Percentiles rank a stretch among this genome's conserved stretches.
Conservation (phyloP, 192 early-diverging fungal species). For the Backusella westeae region DNA sequence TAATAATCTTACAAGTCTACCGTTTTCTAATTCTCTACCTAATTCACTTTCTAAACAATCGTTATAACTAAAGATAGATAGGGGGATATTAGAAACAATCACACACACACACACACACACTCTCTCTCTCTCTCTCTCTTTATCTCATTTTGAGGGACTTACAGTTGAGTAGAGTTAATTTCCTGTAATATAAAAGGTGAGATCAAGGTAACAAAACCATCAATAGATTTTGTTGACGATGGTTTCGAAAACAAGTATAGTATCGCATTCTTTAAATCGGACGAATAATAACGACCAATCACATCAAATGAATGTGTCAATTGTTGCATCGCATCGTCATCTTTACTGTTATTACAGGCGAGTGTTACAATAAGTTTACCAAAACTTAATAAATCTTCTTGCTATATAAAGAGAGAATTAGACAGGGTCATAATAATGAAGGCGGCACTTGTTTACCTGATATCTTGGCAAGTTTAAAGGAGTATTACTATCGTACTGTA, state of each 20-base stretch:
- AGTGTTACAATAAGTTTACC: slow-evolving; percentile 76
- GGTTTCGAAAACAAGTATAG: slow-evolving; percentile 76
- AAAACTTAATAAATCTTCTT: slow-evolving; percentile 79
- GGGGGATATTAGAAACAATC: neutral
- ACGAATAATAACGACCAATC: slow-evolving; percentile 67
- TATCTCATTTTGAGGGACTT: neutral
- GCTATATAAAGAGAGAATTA: slow-evolving; percentile 37
- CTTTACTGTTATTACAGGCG: slow-evolving; percentile 45
- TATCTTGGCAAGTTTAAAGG: slow-evolving; percentile 43
- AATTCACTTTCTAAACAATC: slow-evolving; percentile 82
- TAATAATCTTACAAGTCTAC: slow-evolving; percentile 82
- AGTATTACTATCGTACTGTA: slow-evolving; percentile 67
- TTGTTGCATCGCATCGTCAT: neutral
- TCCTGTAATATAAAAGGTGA: slow-evolving; percentile 71
- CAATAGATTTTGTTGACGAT: slow-evolving; percentile 65
- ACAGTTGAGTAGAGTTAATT: slow-evolving; percentile 61
- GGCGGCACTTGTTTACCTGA: slow-evolving; percentile 40
- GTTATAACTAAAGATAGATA: slow-evolving; percentile 43
- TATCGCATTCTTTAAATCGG: slow-evolving; percentile 81
- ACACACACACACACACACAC: too few relatives aligned
- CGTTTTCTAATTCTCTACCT: slow-evolving; percentile 86
- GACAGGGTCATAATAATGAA: too few relatives aligned
- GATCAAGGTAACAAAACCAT: slow-evolving; percentile 75
- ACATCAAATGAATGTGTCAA: slow-evolving; percentile 66
- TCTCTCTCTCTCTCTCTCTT: neutral